phyloP scores from a whole-genome alignment of 129 eudicot genomes.

The Calendula officinalis region DNA sequence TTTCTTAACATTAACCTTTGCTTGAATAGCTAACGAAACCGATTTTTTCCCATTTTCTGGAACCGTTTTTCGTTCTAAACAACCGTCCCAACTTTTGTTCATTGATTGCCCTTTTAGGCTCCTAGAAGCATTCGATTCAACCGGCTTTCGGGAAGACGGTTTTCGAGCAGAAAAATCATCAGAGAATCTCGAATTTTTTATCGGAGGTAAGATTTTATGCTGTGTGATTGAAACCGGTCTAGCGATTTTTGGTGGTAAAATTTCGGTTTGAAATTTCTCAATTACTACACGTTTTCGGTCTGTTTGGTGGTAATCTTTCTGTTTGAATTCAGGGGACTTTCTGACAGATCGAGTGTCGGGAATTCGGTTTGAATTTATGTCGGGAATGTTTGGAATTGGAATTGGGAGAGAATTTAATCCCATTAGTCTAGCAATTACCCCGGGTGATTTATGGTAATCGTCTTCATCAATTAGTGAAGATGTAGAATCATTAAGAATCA shows the following conservation, averaged over 20 bases:
- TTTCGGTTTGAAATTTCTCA: constrained; percentile 70
- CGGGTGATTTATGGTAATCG: constrained; percentile 53
- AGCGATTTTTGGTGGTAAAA: constrained; percentile 73
- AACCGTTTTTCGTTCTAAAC: constrained; percentile 43
- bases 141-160: constrained; percentile 35
- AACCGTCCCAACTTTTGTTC: constrained; percentile 71
- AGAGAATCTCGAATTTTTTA: constrained; percentile 47
- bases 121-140: constrained; percentile 61
- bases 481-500: constrained; percentile 60
- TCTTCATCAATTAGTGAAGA: constrained; percentile 76
- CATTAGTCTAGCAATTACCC: constrained; percentile 92
- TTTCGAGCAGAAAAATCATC: constrained; percentile 53
- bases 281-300: constrained; percentile 48
- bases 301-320: constrained; percentile 30
- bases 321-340: constrained; percentile 16
- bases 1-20: constrained; percentile 86
- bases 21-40: constrained; percentile 79
- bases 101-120: constrained; percentile 61
- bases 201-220: constrained; percentile 67
- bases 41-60: constrained; percentile 60
- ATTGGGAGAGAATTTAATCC: constrained; percentile 79
- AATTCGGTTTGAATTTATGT: constrained; percentile 40
- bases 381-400: constrained; percentile 50
- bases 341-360: constrained; percentile 36
- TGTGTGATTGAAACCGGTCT: constrained; percentile 68